Conservation (phyloP, 75 land plant species). For the Isoetes taiwanensis region DNA sequence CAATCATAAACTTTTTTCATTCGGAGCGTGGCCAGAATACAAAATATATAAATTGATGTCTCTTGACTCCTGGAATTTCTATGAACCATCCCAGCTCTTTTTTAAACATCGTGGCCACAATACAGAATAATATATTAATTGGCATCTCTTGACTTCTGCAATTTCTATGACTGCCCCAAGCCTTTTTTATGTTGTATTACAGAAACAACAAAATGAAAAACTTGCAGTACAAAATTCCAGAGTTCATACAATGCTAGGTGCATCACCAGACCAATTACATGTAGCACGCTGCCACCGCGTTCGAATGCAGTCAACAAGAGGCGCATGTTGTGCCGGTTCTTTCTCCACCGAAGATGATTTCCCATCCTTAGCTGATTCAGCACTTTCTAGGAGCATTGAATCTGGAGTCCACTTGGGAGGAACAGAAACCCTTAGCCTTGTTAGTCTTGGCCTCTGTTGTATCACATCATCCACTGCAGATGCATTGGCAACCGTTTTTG, state of each 20-base stretch:
- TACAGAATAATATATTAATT: no score
- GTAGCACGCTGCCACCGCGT: slow-evolving; percentile 93
- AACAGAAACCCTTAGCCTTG: slow-evolving; percentile 65
- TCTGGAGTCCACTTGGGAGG: slow-evolving; percentile 98
- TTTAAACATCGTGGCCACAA: no score
- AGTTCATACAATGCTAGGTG: slow-evolving; percentile 92
- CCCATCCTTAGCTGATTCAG: slow-evolving; percentile 10
- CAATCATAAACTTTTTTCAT: no score
- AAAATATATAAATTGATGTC: no score
- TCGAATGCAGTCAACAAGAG: slow-evolving; percentile 81
- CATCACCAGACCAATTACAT: slow-evolving; percentile 86
- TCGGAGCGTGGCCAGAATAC: no score
- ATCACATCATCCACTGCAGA: slow-evolving; percentile 36
- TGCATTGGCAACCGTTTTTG: slow-evolving; percentile 61
- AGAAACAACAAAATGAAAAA: no score
- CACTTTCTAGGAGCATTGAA: slow-evolving; percentile 46
- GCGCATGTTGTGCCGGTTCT: slow-evolving; percentile 82
- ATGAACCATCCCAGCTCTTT: no score
- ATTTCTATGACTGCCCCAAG: no score
- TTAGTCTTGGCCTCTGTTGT: slow-evolving; percentile 67
- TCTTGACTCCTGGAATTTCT: no score
- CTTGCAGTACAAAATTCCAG: no score
- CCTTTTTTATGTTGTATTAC: no score
- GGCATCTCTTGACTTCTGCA: no score
- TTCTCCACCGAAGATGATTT: slow-evolving; percentile 18